These are phyloP conservation scores for Cyclaneusma minus DNA, from an alignment of 2,329 filamentous ascomycete genomes.

Conservation along the genomic window DNA sequence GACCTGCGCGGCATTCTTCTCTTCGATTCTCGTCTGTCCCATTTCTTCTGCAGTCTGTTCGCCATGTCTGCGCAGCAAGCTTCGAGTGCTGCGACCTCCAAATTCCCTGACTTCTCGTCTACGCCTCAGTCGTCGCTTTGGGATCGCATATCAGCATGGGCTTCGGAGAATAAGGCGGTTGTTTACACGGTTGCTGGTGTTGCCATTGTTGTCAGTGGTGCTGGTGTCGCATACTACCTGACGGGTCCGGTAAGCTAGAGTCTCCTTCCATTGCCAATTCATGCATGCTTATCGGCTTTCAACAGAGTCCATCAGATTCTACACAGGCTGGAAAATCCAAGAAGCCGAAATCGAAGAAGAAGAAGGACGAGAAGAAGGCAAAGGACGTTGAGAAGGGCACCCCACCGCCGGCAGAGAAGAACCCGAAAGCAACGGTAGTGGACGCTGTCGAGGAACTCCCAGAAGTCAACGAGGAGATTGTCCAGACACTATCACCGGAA, in stretches of 20 bases:
- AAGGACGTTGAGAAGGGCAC: constrained; percentile 56
- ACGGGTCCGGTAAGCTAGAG: constrained; percentile 34
- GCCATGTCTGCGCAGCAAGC: too few species aligned
- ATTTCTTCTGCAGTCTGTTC: too few species aligned
- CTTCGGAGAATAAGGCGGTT: constrained; percentile 84
- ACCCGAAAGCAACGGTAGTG: constrained; percentile 33
- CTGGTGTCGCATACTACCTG: constrained; percentile 87
- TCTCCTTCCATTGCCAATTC: constrained; percentile 1
- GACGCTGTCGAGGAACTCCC: constrained; percentile 54
- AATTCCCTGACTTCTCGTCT: too few species aligned
- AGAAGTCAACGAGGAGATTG: constrained; percentile 36
- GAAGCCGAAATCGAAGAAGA: constrained; percentile 79
- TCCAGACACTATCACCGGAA: constrained; percentile 33
- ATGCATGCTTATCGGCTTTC: constrained; percentile 5
- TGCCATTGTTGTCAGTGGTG: constrained; percentile 78
- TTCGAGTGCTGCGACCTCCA: too few species aligned
- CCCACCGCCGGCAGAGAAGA: constrained; percentile 18
- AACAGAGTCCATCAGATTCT: constrained; percentile 3
- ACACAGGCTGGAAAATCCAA: constrained; percentile 36
- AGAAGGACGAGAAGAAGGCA: constrained; percentile 53
- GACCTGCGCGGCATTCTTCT: too few species aligned
- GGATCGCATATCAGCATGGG: constrained; percentile 85
- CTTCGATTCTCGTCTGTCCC: too few species aligned
- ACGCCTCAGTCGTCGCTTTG: constrained; percentile 37
- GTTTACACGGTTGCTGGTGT: constrained; percentile 95